A percentile compares a stretch with the other conserved stretches of the same genome.
phyloP scores from a whole-genome alignment of 345 rosid genomes.

The Brassica napus region DNA sequence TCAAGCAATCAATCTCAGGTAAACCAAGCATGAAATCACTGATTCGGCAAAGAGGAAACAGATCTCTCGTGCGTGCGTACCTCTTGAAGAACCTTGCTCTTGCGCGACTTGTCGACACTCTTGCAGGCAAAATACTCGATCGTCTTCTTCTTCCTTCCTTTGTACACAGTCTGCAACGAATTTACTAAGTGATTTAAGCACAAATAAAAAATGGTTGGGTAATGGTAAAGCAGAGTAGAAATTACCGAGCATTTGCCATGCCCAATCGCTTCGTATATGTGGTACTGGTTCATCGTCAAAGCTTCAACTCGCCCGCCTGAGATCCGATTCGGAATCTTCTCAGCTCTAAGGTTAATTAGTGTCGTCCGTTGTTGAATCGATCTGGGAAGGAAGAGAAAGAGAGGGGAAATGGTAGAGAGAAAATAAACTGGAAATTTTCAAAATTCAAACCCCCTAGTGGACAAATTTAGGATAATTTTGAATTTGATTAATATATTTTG shows the following conservation, averaged over 20 bases:
- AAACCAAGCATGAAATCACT: not conserved
- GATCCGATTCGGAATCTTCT: slow-evolving; percentile 28
- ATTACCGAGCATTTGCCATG: slow-evolving; percentile 93
- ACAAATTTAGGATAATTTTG: not conserved
- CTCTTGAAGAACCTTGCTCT: slow-evolving; percentile 92
- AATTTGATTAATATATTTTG: slow-evolving; percentile 4
- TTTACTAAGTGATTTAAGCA: not conserved
- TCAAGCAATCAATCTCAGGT: slow-evolving; percentile 2
- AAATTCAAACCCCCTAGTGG: slow-evolving; percentile 33
- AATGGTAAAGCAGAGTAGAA: not conserved
- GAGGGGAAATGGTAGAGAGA: slow-evolving; percentile 27
- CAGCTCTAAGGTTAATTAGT: not conserved
- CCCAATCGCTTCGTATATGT: slow-evolving; percentile 95
- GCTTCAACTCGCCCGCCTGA: slow-evolving; percentile 13
- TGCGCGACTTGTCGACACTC: slow-evolving; percentile 92
- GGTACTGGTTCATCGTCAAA: slow-evolving; percentile 75
- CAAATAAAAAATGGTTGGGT: not conserved
- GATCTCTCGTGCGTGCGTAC: slow-evolving; percentile 43
- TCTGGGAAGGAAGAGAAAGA: slow-evolving; percentile 34
- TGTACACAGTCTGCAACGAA: slow-evolving; percentile 67
- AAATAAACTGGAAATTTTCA: slow-evolving; percentile 5
- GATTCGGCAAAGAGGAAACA: not conserved
- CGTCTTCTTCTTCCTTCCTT: slow-evolving; percentile 97
- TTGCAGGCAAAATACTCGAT: slow-evolving; percentile 94
- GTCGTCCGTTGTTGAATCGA: slow-evolving; percentile 8